Evolutionary conservation across 2,329 filamentous ascomycete genomes (phyloP), one percentile per base, ranked within the genome.

Genomic region (Knufia petricola): DNA sequence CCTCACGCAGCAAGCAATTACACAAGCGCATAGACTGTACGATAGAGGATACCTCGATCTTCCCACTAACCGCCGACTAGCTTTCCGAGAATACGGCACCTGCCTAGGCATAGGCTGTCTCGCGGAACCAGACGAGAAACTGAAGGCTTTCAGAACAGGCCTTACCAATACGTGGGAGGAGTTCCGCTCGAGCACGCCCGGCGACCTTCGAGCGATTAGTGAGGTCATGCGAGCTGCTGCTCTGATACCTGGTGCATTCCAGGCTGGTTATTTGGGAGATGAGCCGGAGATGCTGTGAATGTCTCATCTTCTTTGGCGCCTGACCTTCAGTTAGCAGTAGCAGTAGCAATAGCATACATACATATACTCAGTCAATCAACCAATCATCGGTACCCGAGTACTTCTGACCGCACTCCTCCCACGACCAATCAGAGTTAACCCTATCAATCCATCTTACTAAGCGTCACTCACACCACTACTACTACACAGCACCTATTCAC

Each of bases 181-280:
- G 12, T 44, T 38, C 2, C 40, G 24, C 1, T 48, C 46, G 23
- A 59, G 59, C 8, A 69, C 67, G 66, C 62, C 67, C 46, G 61
- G 64, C 8, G 73, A 75, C 39, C 56, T 79, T 53, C 62, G 66
- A 38, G 75, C 76, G 0, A 79, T 79, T 34, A 77, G 74, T 3
- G 60, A 68, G 19, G 74, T 74, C 32, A 79, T 79, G 76, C 78
- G 76, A 63, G 72, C 76, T 12, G 66, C 75, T 3, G 75, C 75
- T 28, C 55, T 79, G 54, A 68, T 76, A 43, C 73, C 75, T 3
- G 76, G 76, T 6, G 26, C 26, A 12, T 28, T 28, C 12, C 26
- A 12, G 26, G 26, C 26, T 6, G 26, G 26, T 6, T 28, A 28
- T 28, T 12, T 28, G 26, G 26, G 26, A 6, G 26, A 28, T 28